Conservation (phyloP, 495 filamentous ascomycete genomes). For the Hypoxylon fuscum region DNA sequence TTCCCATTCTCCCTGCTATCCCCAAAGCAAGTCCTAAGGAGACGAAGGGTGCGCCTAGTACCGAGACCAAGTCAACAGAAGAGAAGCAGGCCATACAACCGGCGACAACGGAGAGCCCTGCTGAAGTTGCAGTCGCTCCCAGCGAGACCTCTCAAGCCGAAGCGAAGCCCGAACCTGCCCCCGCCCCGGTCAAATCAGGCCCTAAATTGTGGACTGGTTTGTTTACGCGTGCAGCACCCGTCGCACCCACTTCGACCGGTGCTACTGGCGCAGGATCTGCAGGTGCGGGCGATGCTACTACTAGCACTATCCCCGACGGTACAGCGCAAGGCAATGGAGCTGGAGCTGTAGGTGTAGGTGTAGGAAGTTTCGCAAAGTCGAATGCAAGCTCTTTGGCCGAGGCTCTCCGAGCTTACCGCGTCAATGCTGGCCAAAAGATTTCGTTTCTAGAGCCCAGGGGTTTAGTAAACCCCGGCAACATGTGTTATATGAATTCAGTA, state of each 20-base stretch:
- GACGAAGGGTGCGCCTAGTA: constrained; percentile 49
- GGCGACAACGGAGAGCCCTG: constrained; percentile 34
- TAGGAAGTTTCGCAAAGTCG: constrained; percentile 55
- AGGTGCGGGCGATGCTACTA: constrained; percentile 23
- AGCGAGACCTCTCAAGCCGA: constrained; percentile 37
- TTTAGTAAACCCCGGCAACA: constrained; percentile 95
- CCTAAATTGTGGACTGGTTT: constrained; percentile 85
- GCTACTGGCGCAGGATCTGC: constrained; percentile 42
- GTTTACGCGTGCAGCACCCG: constrained; percentile 63
- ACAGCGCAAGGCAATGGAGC: constrained; percentile 22
- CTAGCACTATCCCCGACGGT: constrained; percentile 12
- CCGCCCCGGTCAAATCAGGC: constrained; percentile 52
- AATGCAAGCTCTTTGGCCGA: constrained; percentile 75
- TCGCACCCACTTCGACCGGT: constrained; percentile 34
- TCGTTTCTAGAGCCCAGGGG: constrained; percentile 93
- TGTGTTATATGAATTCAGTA: constrained; percentile 99
- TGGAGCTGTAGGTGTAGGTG: constrained; percentile 38
- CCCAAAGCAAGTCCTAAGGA: constrained; percentile 61
- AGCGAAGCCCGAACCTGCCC: constrained; percentile 43
- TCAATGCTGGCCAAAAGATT: constrained; percentile 69
- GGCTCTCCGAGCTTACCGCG: constrained; percentile 71
- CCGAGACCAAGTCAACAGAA: constrained; percentile 37
- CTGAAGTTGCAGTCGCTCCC: constrained; percentile 29
- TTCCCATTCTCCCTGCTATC: constrained; percentile 74
- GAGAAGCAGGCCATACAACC: constrained; percentile 51